Evolutionary conservation across 2,329 filamentous ascomycete species (phyloP), one percentile per base, ranked within the genome.

Genomic region (Phoma herbarum): DNA sequence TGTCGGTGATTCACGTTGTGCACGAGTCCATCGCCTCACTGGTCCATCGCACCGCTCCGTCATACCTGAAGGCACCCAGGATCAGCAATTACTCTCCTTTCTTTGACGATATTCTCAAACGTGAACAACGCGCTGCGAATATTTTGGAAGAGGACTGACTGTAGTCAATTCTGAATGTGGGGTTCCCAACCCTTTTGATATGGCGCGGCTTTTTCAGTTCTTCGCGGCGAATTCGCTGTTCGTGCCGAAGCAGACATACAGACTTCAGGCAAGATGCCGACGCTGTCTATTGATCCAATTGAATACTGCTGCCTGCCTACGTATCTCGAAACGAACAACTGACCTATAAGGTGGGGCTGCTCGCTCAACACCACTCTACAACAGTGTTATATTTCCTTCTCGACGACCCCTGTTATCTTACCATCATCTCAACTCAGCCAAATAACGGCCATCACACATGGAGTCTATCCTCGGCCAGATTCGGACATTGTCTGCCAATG

Each of bases 401-500:
- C 10, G 5, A 23, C 20, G 5, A 23, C 14, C 11, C 3, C 2
- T 5, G 2, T 23, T 20, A 14, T 12, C 20, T 5, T 12, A 23
- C 11, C 20, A 14, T 20, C 18, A 11, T 22, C 7, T 11, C 12
- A 41, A 3, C 3, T 20, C 37, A 41, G 37, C 37, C 20, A 41
- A n/a, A n/a, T n/a, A n/a, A n/a, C n/a, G n/a, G n/a, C n/a, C 5
- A 14, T 20, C 35, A 42, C 53, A 43, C 12, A 73, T 75, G 70
- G 65, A 74, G 7, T 18, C 61, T 22, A 60, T 70, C 23, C 43
- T 57, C n/a, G 44, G 60, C 1, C 64, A 69, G 31, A 64, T 74
- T 14, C 69, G 66, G 22, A 43, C 49, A 1, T 51, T 72, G 14
- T 64, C 71, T 48, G 57, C 63, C 22, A 55, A 59, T 28, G 59